Conservation (phyloP, 2,329 filamentous ascomycete species). For the Verticillium nubilum region DNA sequence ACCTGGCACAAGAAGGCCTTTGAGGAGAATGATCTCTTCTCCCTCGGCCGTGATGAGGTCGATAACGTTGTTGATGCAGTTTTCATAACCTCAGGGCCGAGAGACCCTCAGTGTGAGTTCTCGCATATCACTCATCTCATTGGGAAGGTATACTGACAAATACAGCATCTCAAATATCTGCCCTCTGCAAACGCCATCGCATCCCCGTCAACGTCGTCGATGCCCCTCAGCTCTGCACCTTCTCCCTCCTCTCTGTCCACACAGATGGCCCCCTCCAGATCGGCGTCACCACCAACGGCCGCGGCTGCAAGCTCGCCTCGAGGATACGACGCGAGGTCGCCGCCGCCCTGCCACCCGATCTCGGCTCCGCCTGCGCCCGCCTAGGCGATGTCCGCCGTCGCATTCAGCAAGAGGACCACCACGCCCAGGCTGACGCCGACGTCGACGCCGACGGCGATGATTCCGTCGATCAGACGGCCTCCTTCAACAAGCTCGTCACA, state of each 20-base stretch:
- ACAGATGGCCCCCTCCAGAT: slow-evolving; percentile 89
- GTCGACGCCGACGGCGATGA: slow-evolving; percentile 43
- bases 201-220: slow-evolving; percentile 94
- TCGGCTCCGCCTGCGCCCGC: slow-evolving; percentile 72
- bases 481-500: slow-evolving; percentile 78
- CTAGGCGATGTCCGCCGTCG: slow-evolving; percentile 67
- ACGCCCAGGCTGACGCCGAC: slow-evolving; percentile 25
- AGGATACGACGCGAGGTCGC: slow-evolving; percentile 86
- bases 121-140: not conserved
- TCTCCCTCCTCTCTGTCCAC: slow-evolving; percentile 84
- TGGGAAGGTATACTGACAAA: slow-evolving; percentile 5
- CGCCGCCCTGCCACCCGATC: slow-evolving; percentile 65
- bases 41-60: slow-evolving; percentile 75
- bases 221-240: slow-evolving; percentile 78
- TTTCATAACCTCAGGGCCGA: slow-evolving; percentile 66
- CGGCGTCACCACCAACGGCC: slow-evolving; percentile 90
- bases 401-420: slow-evolving; percentile 69
- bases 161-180: slow-evolving; percentile 61
- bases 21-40: slow-evolving; percentile 64
- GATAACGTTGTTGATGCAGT: slow-evolving; percentile 80
- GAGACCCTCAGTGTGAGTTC: slow-evolving; percentile 31
- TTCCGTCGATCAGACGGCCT: slow-evolving; percentile 67
- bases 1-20: slow-evolving; percentile 64
- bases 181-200: slow-evolving; percentile 68
- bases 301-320: slow-evolving; percentile 88